Evolutionary conservation across 1,139 yeast species (phyloP), one percentile per base, ranked within the genome.

Genomic region (Zygoascus hellenicus): DNA sequence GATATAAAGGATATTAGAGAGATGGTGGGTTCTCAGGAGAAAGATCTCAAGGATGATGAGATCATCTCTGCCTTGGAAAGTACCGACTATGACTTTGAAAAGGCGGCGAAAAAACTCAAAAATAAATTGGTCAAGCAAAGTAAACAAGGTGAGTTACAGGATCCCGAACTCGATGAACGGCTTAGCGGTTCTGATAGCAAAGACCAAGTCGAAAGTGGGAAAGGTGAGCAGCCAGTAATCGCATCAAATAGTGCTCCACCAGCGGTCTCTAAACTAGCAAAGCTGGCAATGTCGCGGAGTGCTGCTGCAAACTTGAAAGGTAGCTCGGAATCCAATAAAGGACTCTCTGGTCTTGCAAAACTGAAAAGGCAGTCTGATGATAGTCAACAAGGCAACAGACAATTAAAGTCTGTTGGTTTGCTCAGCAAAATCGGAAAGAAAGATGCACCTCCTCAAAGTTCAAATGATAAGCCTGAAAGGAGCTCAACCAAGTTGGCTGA

Each of bases 1-100:
- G 48, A 43, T 38, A 42, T 46, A 6, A 43, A 38, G 5, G 40
- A 38, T 16, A 46, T 42, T 15, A 32, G 43, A 3, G 43, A 13
- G 9, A 17, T 32, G 22, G 28, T 41, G 2, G 43, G 43, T 2
- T 5, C 39, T 29, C 29, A 11, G 4, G n/a, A 36, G 9, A 41
- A 34, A 9, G 36, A 41, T 10, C 5, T 41, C 45, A 68, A 72
- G 5, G 84, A 80, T 26, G 58, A 68, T 10, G 78, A 75, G 42
- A 65, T 84, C 51, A 77, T 80, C 55, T 84, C 81, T 53, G 70
- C 81, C 0, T 68, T 85, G 11, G 81, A 81, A 72, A 71, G 70
- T 56, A 77, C 79, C 57, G 80, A 81, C 60, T 77, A 77, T 59
- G 81, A 78, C 43, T 57, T 80, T 6, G 77, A 73, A 2, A 72